Evolutionary conservation across 169 alveolate genomes (phyloP).

Genomic region (Eimeria brunetti): DNA sequence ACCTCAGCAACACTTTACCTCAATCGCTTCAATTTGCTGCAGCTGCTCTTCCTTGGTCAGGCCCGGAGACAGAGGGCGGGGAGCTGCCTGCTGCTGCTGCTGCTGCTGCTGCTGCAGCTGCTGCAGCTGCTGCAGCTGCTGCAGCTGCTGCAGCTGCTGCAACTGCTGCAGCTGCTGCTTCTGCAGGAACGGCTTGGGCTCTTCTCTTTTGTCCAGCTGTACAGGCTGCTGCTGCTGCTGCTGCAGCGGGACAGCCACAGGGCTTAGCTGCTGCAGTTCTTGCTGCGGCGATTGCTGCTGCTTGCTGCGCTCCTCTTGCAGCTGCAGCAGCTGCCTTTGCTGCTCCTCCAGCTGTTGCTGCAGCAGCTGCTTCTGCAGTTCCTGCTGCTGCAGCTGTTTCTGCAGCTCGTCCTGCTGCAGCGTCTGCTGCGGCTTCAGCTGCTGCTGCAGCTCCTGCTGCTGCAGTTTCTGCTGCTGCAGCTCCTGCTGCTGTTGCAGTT

Average conservation of each 20-base stretch:
- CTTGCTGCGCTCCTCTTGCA: not conserved
- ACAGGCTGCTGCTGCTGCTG: not conserved
- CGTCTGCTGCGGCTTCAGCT: too few species aligned
- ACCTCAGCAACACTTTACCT: not conserved
- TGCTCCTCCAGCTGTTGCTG: not conserved
- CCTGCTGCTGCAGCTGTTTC: too few species aligned
- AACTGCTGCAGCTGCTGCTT: slow-evolving; percentile 7
- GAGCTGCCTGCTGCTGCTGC: slow-evolving; percentile 32
- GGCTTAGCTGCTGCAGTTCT: not conserved
- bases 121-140: not conserved
- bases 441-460: too few species aligned
- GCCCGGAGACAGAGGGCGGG: not conserved
- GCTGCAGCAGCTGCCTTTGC: slow-evolving; percentile 20
- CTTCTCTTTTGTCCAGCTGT: not conserved
- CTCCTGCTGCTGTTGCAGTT: not conserved
- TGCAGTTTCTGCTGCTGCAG: not conserved
- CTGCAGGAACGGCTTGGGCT: not conserved
- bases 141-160: not conserved
- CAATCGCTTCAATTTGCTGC: not conserved
- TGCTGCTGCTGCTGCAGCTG: not conserved
- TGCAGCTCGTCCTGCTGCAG: slow-evolving; percentile 7
- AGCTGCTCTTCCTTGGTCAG: not conserved
- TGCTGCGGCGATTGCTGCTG: slow-evolving; percentile 18
- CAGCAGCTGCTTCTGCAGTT: not conserved
- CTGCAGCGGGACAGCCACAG: not conserved